A percentile compares a stretch with the other conserved stretches of the same genome.
These are phyloP conservation scores for Oryza punctata DNA, from an alignment of 176 grass and related monocot genomes.

Conservation along the genomic window DNA sequence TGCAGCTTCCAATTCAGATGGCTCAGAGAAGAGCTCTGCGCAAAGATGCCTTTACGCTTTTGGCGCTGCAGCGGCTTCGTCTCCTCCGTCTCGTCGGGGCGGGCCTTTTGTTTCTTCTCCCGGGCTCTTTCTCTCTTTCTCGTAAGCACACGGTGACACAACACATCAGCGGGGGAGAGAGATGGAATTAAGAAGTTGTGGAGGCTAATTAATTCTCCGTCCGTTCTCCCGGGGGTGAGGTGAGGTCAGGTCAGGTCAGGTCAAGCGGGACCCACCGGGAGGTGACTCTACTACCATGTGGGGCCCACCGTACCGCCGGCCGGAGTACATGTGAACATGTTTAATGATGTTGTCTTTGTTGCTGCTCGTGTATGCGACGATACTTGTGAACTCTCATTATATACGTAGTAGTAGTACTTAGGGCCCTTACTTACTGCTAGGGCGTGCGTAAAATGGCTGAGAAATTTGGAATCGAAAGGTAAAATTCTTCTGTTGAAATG, in stretches of 20 bases:
- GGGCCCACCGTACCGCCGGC: not conserved
- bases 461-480: not conserved
- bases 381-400: not conserved
- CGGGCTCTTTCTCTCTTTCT: conserved; percentile 28
- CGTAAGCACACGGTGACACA: not conserved
- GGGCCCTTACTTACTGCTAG: too few relatives aligned
- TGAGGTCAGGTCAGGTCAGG: not conserved
- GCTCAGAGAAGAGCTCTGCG: conserved; percentile 9
- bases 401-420: too few relatives aligned
- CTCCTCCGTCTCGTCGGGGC: not conserved
- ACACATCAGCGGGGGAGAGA: not conserved
- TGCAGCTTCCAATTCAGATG: conserved; percentile 8
- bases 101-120: conserved; percentile 34
- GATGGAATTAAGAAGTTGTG: not conserved
- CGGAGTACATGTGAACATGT: conserved; percentile 39
- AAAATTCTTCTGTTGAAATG: not conserved
- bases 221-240: not conserved
- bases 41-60: not conserved
- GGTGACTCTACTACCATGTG: not conserved
- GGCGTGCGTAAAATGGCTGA: not conserved
- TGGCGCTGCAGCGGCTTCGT: not conserved
- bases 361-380: not conserved
- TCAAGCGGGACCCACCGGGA: not conserved
- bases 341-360: conserved; percentile 22
- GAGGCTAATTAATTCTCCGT: not conserved